Percentiles rank a stretch among this genome's conserved stretches.
phyloP scores from a whole-genome alignment of 768 basidiomycete species.

The Boletus patriciae region DNA sequence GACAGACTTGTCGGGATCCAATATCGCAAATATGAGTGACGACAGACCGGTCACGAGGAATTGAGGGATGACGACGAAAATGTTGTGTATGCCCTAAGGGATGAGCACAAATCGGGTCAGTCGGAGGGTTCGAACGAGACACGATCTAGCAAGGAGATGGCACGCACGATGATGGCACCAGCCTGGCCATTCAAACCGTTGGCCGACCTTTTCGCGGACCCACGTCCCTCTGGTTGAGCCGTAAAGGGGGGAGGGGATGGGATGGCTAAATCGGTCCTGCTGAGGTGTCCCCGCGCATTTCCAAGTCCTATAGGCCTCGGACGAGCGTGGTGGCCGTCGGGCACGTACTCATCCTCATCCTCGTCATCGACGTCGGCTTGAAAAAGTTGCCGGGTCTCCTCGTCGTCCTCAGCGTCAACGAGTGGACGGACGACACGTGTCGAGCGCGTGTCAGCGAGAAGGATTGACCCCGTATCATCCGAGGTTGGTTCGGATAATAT shows the following conservation, averaged over 20 bases:
- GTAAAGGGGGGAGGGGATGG: conserved; percentile 10
- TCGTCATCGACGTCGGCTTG: conserved; percentile 24
- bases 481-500: conserved; percentile 56
- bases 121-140: background rate
- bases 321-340: conserved; percentile 6
- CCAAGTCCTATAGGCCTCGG: conserved; percentile 33
- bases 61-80: conserved; percentile 92
- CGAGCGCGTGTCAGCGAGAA: conserved; percentile 39
- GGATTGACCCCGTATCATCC: conserved; percentile 38
- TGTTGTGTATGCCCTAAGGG: conserved; percentile 87
- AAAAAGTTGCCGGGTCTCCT: conserved; percentile 27
- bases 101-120: background rate
- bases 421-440: conserved; percentile 9
- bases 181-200: conserved; percentile 72
- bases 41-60: conserved; percentile 88
- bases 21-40: conserved; percentile 80
- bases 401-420: conserved; percentile 22
- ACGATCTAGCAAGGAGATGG: background rate
- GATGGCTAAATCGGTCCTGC: conserved; percentile 43
- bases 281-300: conserved; percentile 50
- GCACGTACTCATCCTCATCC: conserved; percentile 15
- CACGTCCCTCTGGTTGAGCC: conserved; percentile 11
- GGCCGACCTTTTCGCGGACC: conserved; percentile 11
- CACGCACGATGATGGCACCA: conserved; percentile 78
- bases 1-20: conserved; percentile 62